A percentile compares a stretch with the other conserved stretches of the same genome.
These are phyloP conservation scores for Barnettozyma sp. DNA, from an alignment of 805 yeast genomes.

Conservation along the genomic window DNA sequence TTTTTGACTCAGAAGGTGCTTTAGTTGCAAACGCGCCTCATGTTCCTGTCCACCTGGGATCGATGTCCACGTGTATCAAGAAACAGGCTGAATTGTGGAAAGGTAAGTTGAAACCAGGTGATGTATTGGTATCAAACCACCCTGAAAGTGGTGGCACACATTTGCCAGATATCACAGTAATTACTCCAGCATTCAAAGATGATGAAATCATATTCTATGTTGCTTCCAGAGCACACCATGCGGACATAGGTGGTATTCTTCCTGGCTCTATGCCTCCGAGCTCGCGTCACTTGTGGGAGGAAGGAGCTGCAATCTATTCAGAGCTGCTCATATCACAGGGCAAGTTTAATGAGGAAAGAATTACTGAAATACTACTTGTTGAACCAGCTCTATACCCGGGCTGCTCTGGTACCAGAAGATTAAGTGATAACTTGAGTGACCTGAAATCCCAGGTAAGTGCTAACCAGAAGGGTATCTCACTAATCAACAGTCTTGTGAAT, in stretches of 20 bases:
- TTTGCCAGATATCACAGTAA: conserved; percentile 84
- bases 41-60: conserved; percentile 80
- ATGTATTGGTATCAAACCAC: conserved; percentile 70
- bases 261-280: conserved; percentile 96
- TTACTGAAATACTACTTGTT: conserved; percentile 52
- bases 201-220: conserved; percentile 69
- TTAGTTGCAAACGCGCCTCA: conserved; percentile 86
- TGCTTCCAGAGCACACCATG: conserved; percentile 94
- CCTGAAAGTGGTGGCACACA: conserved; percentile 86
- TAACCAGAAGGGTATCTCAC: conserved; percentile 72
- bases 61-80: conserved; percentile 75
- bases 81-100: conserved; percentile 62
- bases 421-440: conserved; percentile 79
- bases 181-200: conserved; percentile 78
- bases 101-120: conserved; percentile 60
- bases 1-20: conserved; percentile 70
- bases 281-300: conserved; percentile 77
- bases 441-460: conserved; percentile 85
- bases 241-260: conserved; percentile 87
- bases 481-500: conserved; percentile 50
- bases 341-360: conserved; percentile 64
- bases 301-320: conserved; percentile 77
- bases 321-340: conserved; percentile 69
- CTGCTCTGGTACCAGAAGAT: conserved; percentile 81
- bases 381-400: conserved; percentile 81